A percentile compares a stretch with the other conserved stretches of the same genome.
Conservation (phyloP, 2,329 filamentous ascomycete species). For the Setomelanomma holmii region DNA sequence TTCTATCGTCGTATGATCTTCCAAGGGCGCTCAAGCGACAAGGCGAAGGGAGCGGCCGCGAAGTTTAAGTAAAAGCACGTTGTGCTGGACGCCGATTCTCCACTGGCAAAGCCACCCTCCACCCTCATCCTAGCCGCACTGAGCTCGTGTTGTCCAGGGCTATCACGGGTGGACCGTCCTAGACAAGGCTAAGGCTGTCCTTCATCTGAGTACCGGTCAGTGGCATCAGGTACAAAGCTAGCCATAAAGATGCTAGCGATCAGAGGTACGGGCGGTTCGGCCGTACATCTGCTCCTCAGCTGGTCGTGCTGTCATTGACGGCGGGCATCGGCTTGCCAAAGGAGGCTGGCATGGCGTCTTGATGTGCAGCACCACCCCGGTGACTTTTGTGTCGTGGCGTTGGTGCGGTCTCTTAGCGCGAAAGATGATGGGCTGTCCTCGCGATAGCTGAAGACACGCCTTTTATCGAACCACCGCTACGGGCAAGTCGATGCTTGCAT, state of each 20-base stretch:
- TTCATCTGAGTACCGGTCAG: constrained; percentile 9
- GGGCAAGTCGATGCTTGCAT: constrained; percentile 1
- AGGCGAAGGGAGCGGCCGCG: constrained; percentile 2
- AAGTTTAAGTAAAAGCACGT: constrained; percentile 9
- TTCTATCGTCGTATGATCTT: neutral
- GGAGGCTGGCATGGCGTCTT: neutral
- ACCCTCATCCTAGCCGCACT: constrained; percentile 5
- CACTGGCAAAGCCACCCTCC: constrained; percentile 15
- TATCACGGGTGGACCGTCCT: constrained; percentile 7
- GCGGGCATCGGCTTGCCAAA: constrained; percentile 2
- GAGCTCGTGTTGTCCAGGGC: constrained; percentile 12
- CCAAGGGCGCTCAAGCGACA: neutral
- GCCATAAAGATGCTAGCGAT: constrained; percentile 6
- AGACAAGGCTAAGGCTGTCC: constrained; percentile 9
- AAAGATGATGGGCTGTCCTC: neutral
- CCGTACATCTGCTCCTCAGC: constrained; percentile 5
- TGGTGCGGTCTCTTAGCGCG: constrained; percentile 4
- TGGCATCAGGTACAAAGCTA: constrained; percentile 7
- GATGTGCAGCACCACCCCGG: constrained; percentile 5
- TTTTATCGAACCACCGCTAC: neutral
- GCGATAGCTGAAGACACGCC: constrained; percentile 5
- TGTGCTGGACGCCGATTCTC: constrained; percentile 2
- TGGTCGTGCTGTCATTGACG: constrained; percentile 3
- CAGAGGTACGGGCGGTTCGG: constrained; percentile 2
- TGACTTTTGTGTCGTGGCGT: constrained; percentile 9